These are phyloP conservation scores for Gossypium sturtianum DNA, from an alignment of 345 rosid species.

Conservation along the genomic window DNA sequence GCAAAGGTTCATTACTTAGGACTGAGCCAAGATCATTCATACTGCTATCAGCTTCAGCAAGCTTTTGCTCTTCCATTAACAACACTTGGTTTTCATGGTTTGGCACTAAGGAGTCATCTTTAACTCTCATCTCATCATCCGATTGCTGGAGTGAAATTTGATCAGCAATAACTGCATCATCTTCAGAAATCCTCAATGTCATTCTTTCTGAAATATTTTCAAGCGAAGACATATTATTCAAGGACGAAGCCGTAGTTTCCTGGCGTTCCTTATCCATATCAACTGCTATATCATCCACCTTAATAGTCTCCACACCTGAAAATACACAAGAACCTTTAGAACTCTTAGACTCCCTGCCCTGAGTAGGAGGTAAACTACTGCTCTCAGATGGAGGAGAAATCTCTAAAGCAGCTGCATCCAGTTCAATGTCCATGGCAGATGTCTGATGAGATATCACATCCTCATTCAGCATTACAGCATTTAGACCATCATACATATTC, in stretches of 20 bases:
- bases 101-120: conserved; percentile 13
- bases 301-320: conserved; percentile 8
- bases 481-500: neutral
- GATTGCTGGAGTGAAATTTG: conserved; percentile 6
- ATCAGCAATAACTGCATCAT: conserved; percentile 15
- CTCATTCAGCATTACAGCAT: conserved; percentile 10
- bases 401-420: conserved; percentile 11
- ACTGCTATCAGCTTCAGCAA: conserved; percentile 28
- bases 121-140: conserved; percentile 12
- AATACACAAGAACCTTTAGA: conserved; percentile 17
- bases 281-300: conserved; percentile 6
- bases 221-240: neutral
- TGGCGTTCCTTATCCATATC: conserved; percentile 16
- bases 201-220: conserved; percentile 19
- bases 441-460: conserved; percentile 14
- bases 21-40: conserved; percentile 17
- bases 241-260: conserved; percentile 12
- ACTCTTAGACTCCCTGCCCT: conserved; percentile 16
- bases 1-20: conserved; percentile 16
- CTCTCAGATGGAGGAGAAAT: conserved; percentile 8
- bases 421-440: conserved; percentile 16
- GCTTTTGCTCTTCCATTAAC: conserved; percentile 18
- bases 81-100: conserved; percentile 21
- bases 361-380: conserved; percentile 8
- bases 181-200: conserved; percentile 15